Evolutionary conservation across 495 filamentous ascomycete species (phyloP).

Genomic region (Penicillium egyptiacum): DNA sequence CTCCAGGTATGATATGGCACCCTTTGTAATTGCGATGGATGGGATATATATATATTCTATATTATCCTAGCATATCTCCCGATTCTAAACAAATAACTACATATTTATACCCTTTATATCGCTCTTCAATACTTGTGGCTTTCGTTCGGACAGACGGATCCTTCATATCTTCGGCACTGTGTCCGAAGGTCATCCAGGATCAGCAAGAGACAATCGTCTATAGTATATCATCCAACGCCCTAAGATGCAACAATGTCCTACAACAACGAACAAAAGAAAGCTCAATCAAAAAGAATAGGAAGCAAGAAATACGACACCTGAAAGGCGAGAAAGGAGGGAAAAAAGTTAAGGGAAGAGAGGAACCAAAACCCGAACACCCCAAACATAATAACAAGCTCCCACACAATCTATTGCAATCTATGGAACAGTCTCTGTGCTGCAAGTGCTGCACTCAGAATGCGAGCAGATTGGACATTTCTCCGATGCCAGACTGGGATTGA

Average conservation of each 20-base stretch:
- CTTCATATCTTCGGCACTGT: neutral
- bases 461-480: conserved; percentile 8
- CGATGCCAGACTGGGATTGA: conserved; percentile 5
- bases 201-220: neutral
- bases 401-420: neutral
- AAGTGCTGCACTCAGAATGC: neutral
- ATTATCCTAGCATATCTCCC: neutral
- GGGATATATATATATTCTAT: neutral
- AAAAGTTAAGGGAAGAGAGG: neutral
- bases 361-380: neutral
- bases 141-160: too few species aligned
- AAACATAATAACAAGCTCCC: neutral
- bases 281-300: neutral
- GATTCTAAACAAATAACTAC: neutral
- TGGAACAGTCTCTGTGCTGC: conserved; percentile 1
- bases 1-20: neutral
- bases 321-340: neutral
- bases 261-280: neutral
- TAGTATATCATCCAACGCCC: neutral
- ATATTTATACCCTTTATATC: neutral
- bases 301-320: neutral
- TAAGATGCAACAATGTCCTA: neutral
- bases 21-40: neutral
- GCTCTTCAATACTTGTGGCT: too few species aligned
- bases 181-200: neutral